These are phyloP conservation scores for Nepenthes mirabilis DNA, from an alignment of 148 eudicot species.

Conservation along the genomic window DNA sequence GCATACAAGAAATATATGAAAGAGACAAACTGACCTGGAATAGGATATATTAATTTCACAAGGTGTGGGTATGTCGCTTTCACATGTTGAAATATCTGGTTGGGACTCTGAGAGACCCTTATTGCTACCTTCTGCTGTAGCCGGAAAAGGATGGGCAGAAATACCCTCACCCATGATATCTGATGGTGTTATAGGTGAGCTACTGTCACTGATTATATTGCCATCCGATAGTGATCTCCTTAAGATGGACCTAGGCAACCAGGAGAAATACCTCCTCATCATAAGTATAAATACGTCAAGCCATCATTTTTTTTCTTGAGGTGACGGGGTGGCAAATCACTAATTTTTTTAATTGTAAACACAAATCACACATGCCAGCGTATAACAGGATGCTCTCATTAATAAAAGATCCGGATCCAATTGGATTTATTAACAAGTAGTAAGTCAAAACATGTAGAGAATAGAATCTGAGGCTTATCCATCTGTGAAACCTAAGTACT, in stretches of 20 bases:
- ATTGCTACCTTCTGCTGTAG: constrained; percentile 18
- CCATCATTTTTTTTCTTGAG: too few relatives aligned
- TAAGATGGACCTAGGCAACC: constrained; percentile 37
- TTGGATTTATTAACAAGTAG: too few relatives aligned
- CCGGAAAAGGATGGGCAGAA: constrained; percentile 26
- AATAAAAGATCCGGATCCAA: too few relatives aligned
- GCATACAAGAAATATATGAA: background rate
- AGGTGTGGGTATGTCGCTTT: constrained; percentile 10
- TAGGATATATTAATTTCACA: constrained; percentile 40
- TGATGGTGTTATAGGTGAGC: constrained; percentile 38
- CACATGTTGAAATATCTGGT: constrained; percentile 39
- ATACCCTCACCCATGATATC: constrained; percentile 21
- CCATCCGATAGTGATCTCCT: constrained; percentile 92
- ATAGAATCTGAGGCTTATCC: too few relatives aligned
- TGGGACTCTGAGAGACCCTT: constrained; percentile 38
- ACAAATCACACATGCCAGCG: background rate
- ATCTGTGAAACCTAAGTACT: too few relatives aligned
- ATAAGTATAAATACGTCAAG: background rate
- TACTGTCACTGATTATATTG: constrained; percentile 46
- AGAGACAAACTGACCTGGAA: constrained; percentile 42
- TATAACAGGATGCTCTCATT: too few relatives aligned
- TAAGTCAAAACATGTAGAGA: too few relatives aligned
- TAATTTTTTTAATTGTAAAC: background rate
- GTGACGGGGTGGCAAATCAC: too few relatives aligned
- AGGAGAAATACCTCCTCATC: background rate